Evolutionary conservation across 2,329 filamentous ascomycete species (phyloP).

Genomic region (Aureobasidium sp.): DNA sequence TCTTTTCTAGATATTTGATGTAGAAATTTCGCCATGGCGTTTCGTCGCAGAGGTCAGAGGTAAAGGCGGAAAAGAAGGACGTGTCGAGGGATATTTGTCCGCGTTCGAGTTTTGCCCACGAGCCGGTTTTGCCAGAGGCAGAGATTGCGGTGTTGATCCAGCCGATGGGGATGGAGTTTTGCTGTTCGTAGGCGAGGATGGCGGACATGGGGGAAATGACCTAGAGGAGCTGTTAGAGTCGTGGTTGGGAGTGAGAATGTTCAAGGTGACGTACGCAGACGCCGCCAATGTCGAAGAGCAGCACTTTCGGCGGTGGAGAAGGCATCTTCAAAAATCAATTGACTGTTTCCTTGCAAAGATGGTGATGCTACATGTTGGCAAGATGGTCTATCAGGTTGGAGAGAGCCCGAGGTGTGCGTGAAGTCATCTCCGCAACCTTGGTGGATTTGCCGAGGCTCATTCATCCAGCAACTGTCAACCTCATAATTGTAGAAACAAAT

Average conservation of each 20-base stretch:
- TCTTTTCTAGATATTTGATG: constrained; percentile 12
- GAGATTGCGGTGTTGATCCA: constrained; percentile 92
- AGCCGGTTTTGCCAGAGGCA: constrained; percentile 64
- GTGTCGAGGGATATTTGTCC: constrained; percentile 70
- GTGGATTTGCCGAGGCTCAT: constrained; percentile 5
- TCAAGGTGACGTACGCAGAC: constrained; percentile 64
- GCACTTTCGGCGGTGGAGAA: constrained; percentile 53
- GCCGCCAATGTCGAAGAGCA: constrained; percentile 92
- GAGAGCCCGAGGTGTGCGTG: background rate
- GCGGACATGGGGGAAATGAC: constrained; percentile 86
- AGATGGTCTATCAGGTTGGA: background rate
- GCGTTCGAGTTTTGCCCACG: constrained; percentile 82
- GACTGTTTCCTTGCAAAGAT: background rate
- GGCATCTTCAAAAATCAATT: background rate
- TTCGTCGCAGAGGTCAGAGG: constrained; percentile 59
- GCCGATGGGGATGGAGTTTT: constrained; percentile 68
- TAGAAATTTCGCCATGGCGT: constrained; percentile 60
- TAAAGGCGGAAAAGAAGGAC: constrained; percentile 69
- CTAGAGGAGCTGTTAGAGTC: constrained; percentile 37
- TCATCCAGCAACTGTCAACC: background rate
- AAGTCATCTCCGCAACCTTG: constrained; percentile 8
- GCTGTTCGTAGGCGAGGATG: constrained; percentile 81
- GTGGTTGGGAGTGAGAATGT: background rate
- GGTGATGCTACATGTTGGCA: background rate
- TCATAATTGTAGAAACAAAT: too few species aligned